Base-by-base conservation (phyloP, 192 early-diverging fungal genomes). In the Obelidium mucronatum region DNA sequence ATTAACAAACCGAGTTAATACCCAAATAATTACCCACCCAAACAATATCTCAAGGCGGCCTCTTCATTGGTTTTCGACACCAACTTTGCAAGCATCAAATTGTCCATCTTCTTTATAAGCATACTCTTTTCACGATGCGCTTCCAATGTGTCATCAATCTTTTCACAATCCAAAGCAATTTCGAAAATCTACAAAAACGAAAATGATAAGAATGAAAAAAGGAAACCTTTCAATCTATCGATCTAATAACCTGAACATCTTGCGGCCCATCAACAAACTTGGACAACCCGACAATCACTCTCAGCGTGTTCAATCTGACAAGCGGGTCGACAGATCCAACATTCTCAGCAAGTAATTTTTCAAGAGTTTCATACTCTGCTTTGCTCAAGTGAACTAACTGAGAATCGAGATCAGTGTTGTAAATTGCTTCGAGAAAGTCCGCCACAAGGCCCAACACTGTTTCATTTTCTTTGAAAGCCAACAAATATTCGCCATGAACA, bases 81-180 rank as follows among this genome's bases (percentile, higher is more conserved):
- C 37, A 87, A 82, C 19, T 87, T 82, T 44, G 87, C 87, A 5
- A 80, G 74, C 2, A 91, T 77, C 34, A 96, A 81, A 2, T 88
- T 83, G 35, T 90, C 84, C 64, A 98, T 79, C 26, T 86, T 88
- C 53, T 93, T 89, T 58, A 99, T 83, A 11, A 89, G 83, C 75
- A 93, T 89, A 4, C 90, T 81, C 70, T 94, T 95, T 33, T 98
- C 94, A 73, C 96, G 93, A 78, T 86, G 89, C 19, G 88, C 82
- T 19, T 87, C 86, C 4, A 97, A 75, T 0, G 83, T 86, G 26
- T 87, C 81, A 5, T 82, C 81, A 51, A 90, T 89, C 15, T 81
- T 78, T 76, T 97, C 96, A 37, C 93, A 86, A 0, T 84, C 78
- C 3, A 91, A 66, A 36, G 76, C 84, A 40, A 78, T 54, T 42